These are phyloP conservation scores for Arabidopsis suecica DNA, from an alignment of 345 rosid genomes.

Conservation along the genomic window DNA sequence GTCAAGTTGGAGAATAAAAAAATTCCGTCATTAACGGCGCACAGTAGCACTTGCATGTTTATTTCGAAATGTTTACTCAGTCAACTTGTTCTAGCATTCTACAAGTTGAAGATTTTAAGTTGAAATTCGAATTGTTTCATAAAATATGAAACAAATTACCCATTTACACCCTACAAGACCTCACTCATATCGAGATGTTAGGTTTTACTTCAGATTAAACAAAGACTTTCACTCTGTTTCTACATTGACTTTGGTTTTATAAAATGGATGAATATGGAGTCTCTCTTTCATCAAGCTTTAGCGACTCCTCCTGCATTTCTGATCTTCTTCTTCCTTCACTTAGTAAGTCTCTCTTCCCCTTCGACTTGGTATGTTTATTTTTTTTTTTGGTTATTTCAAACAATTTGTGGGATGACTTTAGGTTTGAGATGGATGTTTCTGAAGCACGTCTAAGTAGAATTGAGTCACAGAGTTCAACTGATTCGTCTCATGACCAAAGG, in stretches of 20 bases:
- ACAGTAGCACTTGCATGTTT: background rate
- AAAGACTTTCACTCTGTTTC: background rate
- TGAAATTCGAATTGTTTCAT: background rate
- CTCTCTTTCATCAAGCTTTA: background rate
- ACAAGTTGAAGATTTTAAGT: no score
- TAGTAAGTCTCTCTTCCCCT: constrained; percentile 5
- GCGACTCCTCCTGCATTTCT: background rate
- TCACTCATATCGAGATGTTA: background rate
- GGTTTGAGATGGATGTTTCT: background rate
- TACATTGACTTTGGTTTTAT: background rate
- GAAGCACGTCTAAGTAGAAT: background rate
- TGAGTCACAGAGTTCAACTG: background rate
- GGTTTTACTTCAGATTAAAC: background rate
- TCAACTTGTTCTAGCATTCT: no score
- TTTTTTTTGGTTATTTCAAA: background rate
- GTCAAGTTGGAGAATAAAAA: background rate
- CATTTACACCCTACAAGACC: background rate
- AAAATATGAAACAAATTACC: background rate
- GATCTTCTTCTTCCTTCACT: background rate
- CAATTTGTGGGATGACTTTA: background rate
- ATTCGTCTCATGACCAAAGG: background rate
- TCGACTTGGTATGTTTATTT: background rate
- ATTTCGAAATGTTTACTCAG: no score
- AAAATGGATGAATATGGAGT: background rate
- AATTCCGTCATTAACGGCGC: background rate